These are phyloP conservation scores for Talaromyces rugulosus DNA, from an alignment of 2,329 filamentous ascomycete species.

Conservation along the genomic window DNA sequence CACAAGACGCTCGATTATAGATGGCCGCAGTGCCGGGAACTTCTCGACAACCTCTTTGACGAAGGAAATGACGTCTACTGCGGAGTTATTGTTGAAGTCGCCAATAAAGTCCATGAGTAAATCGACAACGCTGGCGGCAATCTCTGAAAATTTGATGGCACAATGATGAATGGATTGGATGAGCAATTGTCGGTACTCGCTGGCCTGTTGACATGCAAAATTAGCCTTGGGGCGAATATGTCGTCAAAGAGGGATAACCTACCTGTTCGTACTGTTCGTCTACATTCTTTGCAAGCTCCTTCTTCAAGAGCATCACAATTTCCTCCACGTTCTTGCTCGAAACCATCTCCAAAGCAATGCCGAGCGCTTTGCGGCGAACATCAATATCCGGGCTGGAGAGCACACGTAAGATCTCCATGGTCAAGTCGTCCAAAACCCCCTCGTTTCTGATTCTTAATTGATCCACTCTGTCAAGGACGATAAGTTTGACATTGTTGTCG, in stretches of 20 bases:
- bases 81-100: slow-evolving; percentile 95
- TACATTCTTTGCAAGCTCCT: slow-evolving; percentile 94
- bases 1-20: slow-evolving; percentile 84
- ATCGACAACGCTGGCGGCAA: slow-evolving; percentile 92
- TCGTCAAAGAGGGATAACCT: slow-evolving; percentile 18
- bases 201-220: slow-evolving; percentile 55
- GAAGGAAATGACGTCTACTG: slow-evolving; percentile 96
- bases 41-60: slow-evolving; percentile 99
- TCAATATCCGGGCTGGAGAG: slow-evolving; percentile 94
- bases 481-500: slow-evolving; percentile 98
- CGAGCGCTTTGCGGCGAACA: slow-evolving; percentile 84
- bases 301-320: slow-evolving; percentile 92
- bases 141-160: slow-evolving; percentile 98
- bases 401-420: slow-evolving; percentile 95
- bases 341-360: slow-evolving; percentile 93
- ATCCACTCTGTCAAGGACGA: slow-evolving; percentile 91
- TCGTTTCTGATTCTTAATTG: slow-evolving; percentile 82
- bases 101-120: slow-evolving; percentile 98
- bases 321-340: slow-evolving; percentile 99
- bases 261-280: slow-evolving; percentile 97
- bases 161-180: slow-evolving; percentile 98
- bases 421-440: slow-evolving; percentile 85
- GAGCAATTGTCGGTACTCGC: slow-evolving; percentile 87
- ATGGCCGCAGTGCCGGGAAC: slow-evolving; percentile 81
- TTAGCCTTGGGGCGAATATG: not conserved